Evolutionary conservation across 805 yeast species (phyloP), one percentile per base, ranked within the genome.

Genomic region (Ogataea parapolymorpha): DNA sequence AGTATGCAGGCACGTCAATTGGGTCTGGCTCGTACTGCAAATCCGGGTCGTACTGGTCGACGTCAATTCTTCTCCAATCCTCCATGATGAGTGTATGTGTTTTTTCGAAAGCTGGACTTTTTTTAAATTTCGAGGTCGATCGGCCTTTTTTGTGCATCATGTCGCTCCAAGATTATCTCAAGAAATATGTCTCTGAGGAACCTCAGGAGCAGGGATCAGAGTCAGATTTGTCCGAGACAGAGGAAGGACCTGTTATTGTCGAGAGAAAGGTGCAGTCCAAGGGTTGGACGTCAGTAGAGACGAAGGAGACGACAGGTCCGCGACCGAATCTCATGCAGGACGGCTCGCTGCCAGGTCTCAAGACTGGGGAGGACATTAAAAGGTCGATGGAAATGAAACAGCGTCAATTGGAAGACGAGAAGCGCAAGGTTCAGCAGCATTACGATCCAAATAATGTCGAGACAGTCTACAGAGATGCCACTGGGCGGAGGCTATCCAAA

Each of bases 11-110:
- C 23, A 50, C 39, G 25, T 53, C 54, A 10, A 45, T 32, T 17
- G 49, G 52, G 37, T 62, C 66, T 12, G 51, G 45, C 11, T 45
- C 54, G 37, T 57, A 62, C 29, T 58, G 80, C 53, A 75, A 76
- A 34, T 90, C 96, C 3, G 95, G 85, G 58, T 90, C 96, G 50
- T 80, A 80, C 13, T 88, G 85, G 64, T 93, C 98, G 39, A 93
- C 81, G 62, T 93, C 96, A 54, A 91, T 87, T 74, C 93, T 80
- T 76, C 99, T 84, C 95, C 95, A 85, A 59, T 83, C 89, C 46
- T 77, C 81, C 79, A 79, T 77, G 34, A 20, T 20, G 22, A 20
- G 33, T 39, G 25, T 39, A 35, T 39, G 27, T 33, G 33, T 38
- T 32, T 38, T 38, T 30, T 38, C 11, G 20, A 32, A 5, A 20